These are phyloP conservation scores for Trichoderma sp. DNA, from an alignment of 2,329 filamentous ascomycete species.

Conservation along the genomic window DNA sequence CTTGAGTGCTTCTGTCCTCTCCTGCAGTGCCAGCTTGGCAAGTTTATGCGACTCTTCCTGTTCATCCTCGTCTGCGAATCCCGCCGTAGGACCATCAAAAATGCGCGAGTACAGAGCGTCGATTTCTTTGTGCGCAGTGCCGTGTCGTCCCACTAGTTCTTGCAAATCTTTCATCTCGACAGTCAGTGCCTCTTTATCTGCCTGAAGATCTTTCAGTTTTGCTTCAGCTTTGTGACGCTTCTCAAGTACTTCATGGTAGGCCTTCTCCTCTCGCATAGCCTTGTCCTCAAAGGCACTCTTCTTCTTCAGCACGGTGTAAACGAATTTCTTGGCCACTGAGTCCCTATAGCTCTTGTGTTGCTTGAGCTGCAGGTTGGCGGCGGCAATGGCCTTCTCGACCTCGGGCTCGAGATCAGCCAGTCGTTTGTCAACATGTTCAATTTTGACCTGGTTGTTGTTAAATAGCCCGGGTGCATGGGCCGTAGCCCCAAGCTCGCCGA, in stretches of 20 bases:
- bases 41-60: constrained; percentile 8
- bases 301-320: constrained; percentile 20
- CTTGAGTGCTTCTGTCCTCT: constrained; percentile 19
- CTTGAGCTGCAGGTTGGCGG: constrained; percentile 14
- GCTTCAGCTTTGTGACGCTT: constrained; percentile 15
- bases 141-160: neutral
- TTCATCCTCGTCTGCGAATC: constrained; percentile 21
- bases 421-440: constrained; percentile 16
- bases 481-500: constrained; percentile 14
- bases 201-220: constrained; percentile 7
- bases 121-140: constrained; percentile 11
- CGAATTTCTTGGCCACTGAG: constrained; percentile 14
- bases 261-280: constrained; percentile 10
- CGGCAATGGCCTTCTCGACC: constrained; percentile 6
- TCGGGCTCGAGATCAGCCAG: constrained; percentile 16
- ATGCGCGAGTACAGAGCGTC: constrained; percentile 12
- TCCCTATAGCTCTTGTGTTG: constrained; percentile 18
- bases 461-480: constrained; percentile 2
- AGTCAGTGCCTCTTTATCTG: neutral
- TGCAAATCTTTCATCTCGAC: constrained; percentile 6
- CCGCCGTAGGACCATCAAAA: constrained; percentile 18
- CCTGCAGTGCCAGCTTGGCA: constrained; percentile 4
- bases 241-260: constrained; percentile 13
- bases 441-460: constrained; percentile 13
- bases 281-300: constrained; percentile 10